Conservation (phyloP, 192 early-diverging fungal genomes). For the Backusella circina region DNA sequence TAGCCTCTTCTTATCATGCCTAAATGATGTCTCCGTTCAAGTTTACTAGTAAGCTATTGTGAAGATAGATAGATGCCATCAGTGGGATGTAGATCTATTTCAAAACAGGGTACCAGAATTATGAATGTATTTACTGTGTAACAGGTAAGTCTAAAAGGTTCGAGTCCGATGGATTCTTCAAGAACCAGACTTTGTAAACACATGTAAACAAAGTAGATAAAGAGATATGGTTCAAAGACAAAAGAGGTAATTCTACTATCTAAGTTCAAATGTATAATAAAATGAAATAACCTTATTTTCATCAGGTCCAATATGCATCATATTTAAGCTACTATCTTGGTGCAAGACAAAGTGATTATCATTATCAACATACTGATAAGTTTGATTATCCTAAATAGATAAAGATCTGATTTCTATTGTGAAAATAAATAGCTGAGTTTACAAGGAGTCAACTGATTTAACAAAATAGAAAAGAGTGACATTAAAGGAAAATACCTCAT, state of each 20-base stretch:
- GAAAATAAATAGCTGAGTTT: background rate
- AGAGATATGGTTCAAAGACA: background rate
- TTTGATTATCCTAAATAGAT: constrained; percentile 3
- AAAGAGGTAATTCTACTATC: background rate
- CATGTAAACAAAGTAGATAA: background rate
- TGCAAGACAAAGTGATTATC: background rate
- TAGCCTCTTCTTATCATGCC: background rate
- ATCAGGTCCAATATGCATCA: background rate
- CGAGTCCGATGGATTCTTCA: background rate
- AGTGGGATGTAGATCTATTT: background rate
- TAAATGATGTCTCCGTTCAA: background rate
- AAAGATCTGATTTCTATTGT: background rate
- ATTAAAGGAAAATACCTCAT: background rate
- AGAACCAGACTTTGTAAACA: background rate
- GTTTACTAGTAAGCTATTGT: background rate
- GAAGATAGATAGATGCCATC: background rate
- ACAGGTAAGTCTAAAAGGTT: too few relatives aligned
- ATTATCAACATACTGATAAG: background rate
- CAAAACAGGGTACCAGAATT: background rate
- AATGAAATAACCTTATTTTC: background rate
- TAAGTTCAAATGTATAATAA: background rate
- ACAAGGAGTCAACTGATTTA: background rate
- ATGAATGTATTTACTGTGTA: background rate
- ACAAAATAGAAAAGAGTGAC: background rate
- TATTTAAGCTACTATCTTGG: background rate